Conservation (phyloP, 208 protist species). For the Acanthamoeba lugdunensis region DNA sequence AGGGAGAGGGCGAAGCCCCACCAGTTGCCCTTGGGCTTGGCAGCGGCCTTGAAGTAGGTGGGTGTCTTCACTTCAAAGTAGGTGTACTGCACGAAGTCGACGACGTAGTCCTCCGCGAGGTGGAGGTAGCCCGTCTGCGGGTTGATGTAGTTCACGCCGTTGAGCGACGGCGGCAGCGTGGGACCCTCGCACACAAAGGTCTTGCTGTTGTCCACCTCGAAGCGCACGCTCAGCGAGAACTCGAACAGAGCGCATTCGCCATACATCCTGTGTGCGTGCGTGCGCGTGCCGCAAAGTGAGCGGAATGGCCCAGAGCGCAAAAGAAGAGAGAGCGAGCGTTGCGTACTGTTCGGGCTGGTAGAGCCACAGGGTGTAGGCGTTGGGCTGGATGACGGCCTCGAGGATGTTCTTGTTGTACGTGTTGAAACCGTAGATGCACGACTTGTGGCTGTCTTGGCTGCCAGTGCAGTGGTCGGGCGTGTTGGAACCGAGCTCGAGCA, state of each 20-base stretch:
- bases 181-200: conserved; percentile 22
- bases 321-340: neutral
- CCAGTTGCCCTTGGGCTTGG: neutral
- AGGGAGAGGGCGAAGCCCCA: conserved; percentile 54
- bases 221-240: conserved; percentile 70
- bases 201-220: conserved; percentile 24
- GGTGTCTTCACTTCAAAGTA: neutral
- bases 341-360: conserved; percentile 65
- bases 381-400: conserved; percentile 44
- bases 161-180: conserved; percentile 53
- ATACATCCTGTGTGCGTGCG: neutral
- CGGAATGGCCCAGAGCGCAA: neutral
- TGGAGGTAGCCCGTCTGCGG: conserved; percentile 39
- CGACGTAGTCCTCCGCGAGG: conserved; percentile 28
- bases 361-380: conserved; percentile 69
- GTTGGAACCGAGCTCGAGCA: conserved; percentile 49
- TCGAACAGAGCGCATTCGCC: conserved; percentile 65
- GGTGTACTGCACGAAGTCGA: conserved; percentile 66
- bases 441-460: neutral
- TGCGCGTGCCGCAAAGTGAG: neutral
- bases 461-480: conserved; percentile 12
- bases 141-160: conserved; percentile 67
- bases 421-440: conserved; percentile 63
- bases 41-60: conserved; percentile 67
- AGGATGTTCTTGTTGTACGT: conserved; percentile 69